Base-by-base conservation (phyloP, 2,329 filamentous ascomycete species). In the Fusarium gaditjirri region DNA sequence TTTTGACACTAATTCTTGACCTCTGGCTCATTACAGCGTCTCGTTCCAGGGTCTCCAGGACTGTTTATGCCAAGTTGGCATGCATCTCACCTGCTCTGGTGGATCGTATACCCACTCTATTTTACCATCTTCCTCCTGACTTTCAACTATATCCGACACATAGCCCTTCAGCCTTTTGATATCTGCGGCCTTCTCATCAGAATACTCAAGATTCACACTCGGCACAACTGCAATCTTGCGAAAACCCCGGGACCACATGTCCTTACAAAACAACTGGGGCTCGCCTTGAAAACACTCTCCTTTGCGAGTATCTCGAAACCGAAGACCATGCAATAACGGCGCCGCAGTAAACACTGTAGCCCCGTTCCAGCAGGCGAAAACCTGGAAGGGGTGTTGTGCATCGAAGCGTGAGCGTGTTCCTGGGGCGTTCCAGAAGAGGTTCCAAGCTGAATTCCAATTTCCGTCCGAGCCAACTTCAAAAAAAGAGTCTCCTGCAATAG, bases 351-450 rank as follows among this genome's bases (percentile, higher is more conserved):
- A 84, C 0, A 83, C 84, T 0, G 82, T 82, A 0, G 85, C 86
- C 5, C 89, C 89, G 65, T 90, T 90, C 88, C 89, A 90, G 76
- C 89, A 91, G 2, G 87, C 77, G 65, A 88, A 90, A 0, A 90
- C 88, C 75, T 90, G 89, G 65, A 90, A 86, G 2, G 89, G 87
- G n/a, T 79, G 77, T 29, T 80, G 76, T 0, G 67, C 66, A 1
- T 68, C 49, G 58, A 83, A 84, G 6, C 83, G 78, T 5, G 65
- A 49, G 12, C 72, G 78, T 5, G 84, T 77, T 0, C 75, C 76
- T 0, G 77, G 74, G 33, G 87, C 81, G 71, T 86, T 47, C 36
- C 84, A 87, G 72, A 91, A 90, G 6, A 89, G 78, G 57, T 87
- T 82, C 81, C 83, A 83, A 0, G 85, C 83, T 16, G 75, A 79